These are phyloP conservation scores for Fraxinus latifolia DNA, from an alignment of 305 asterid species.

Conservation along the genomic window DNA sequence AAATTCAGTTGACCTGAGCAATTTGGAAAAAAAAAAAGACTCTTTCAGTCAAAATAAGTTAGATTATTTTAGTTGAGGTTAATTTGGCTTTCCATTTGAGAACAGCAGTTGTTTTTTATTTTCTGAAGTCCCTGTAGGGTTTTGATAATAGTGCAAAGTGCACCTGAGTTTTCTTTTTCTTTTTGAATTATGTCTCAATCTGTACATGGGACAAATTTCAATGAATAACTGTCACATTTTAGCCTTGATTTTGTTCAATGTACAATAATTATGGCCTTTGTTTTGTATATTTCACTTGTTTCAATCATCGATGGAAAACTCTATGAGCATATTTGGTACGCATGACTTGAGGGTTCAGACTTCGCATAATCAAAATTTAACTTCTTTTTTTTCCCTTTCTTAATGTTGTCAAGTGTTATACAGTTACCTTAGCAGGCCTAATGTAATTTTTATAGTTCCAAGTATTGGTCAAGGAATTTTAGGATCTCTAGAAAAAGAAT, in stretches of 20 bases:
- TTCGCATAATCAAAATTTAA: not conserved
- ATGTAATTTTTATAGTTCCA: too few relatives aligned
- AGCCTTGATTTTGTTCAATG: not conserved
- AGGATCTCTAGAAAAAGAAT: too few relatives aligned
- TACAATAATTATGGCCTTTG: not conserved
- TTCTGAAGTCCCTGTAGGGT: not conserved
- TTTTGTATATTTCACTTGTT: not conserved
- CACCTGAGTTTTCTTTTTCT: not conserved
- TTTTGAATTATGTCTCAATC: conserved; percentile 23
- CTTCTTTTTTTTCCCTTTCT: too few relatives aligned
- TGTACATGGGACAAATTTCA: conserved; percentile 13
- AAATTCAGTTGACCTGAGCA: conserved; percentile 13
- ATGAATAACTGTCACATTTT: conserved; percentile 1
- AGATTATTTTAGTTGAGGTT: conserved; percentile 15
- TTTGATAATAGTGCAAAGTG: conserved; percentile 23
- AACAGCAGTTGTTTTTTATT: conserved; percentile 8
- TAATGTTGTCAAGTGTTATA: too few relatives aligned
- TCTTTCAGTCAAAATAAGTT: not conserved
- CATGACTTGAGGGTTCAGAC: not conserved
- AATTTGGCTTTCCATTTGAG: conserved; percentile 20
- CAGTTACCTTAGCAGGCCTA: too few relatives aligned
- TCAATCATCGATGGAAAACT: not conserved
- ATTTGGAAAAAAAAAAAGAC: not conserved
- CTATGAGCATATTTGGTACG: not conserved
- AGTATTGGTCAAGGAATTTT: too few relatives aligned